These are phyloP conservation scores for Lipomyces yamanashiensis DNA, from an alignment of 805 yeast species.

Conservation along the genomic window DNA sequence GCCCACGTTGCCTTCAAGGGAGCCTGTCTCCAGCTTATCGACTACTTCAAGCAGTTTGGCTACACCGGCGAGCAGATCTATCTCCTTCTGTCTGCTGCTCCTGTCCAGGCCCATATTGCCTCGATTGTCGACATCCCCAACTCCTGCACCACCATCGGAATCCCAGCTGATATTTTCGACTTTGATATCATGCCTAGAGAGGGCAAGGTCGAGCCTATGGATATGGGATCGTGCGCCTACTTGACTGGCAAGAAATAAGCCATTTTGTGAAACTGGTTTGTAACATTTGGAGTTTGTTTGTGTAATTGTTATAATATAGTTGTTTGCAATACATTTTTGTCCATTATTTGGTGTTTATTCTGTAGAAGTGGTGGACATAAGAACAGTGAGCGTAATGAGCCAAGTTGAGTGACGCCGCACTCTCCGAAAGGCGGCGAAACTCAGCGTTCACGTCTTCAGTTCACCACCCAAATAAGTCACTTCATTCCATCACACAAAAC, in stretches of 20 bases:
- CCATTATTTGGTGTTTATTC: not conserved
- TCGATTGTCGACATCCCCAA: conserved; percentile 60
- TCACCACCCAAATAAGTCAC: too few relatives aligned
- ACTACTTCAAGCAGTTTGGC: conserved; percentile 56
- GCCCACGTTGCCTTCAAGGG: conserved; percentile 59
- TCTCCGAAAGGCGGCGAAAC: too few relatives aligned
- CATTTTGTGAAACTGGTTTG: not conserved
- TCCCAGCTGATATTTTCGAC: conserved; percentile 58
- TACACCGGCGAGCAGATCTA: conserved; percentile 58
- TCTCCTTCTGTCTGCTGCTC: conserved; percentile 53
- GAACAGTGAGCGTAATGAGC: too few relatives aligned
- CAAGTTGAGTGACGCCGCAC: too few relatives aligned
- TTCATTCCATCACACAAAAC: too few relatives aligned
- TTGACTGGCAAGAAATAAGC: conserved; percentile 10
- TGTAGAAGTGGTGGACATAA: too few relatives aligned
- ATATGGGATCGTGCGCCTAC: conserved; percentile 32
- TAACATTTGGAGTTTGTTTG: conserved; percentile 6
- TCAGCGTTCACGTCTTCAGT: too few relatives aligned
- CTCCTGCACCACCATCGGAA: conserved; percentile 56
- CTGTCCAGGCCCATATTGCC: conserved; percentile 58
- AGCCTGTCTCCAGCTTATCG: conserved; percentile 56
- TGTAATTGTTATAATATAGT: not conserved
- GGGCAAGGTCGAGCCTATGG: conserved; percentile 27
- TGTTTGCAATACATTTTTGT: not conserved
- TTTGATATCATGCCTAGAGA: conserved; percentile 46